Conservation (phyloP, 345 rosid genomes). For the Kandelia obovata region DNA sequence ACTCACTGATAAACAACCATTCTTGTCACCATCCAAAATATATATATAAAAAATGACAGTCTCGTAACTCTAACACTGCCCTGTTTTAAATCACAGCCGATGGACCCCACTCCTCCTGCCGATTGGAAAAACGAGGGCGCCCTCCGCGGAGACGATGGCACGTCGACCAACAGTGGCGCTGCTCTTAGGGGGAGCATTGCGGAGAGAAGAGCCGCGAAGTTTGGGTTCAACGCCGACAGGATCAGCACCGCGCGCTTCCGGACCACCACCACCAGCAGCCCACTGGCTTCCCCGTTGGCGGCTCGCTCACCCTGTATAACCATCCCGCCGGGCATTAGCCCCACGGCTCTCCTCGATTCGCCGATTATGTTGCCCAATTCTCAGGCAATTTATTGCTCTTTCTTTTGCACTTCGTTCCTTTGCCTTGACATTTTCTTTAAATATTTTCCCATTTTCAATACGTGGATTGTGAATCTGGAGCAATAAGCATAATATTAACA, state of each 20-base stretch:
- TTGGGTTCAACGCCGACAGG: conserved; percentile 80
- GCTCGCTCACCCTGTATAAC: conserved; percentile 60
- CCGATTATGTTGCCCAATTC: conserved; percentile 80
- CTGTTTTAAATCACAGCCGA: neutral
- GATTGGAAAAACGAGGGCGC: neutral
- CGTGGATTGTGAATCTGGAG: too few species aligned
- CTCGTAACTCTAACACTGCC: conserved; percentile 7
- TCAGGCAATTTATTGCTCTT: conserved; percentile 38
- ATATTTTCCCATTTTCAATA: too few species aligned
- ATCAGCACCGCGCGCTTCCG: conserved; percentile 70
- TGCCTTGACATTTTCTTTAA: neutral
- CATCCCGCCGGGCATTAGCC: conserved; percentile 88
- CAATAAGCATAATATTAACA: too few species aligned
- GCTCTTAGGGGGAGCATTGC: conserved; percentile 46
- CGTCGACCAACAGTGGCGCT: neutral
- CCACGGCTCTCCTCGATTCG: conserved; percentile 80
- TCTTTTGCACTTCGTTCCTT: neutral
- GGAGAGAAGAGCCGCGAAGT: conserved; percentile 80
- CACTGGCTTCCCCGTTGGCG: conserved; percentile 37
- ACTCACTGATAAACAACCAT: neutral
- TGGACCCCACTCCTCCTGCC: neutral
- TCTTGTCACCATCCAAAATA: neutral
- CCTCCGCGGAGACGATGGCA: neutral
- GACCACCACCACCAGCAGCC: conserved; percentile 46
- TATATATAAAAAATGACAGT: neutral